Base-by-base conservation (phyloP, 2,329 filamentous ascomycete species). In the Apiospora sp. region DNA sequence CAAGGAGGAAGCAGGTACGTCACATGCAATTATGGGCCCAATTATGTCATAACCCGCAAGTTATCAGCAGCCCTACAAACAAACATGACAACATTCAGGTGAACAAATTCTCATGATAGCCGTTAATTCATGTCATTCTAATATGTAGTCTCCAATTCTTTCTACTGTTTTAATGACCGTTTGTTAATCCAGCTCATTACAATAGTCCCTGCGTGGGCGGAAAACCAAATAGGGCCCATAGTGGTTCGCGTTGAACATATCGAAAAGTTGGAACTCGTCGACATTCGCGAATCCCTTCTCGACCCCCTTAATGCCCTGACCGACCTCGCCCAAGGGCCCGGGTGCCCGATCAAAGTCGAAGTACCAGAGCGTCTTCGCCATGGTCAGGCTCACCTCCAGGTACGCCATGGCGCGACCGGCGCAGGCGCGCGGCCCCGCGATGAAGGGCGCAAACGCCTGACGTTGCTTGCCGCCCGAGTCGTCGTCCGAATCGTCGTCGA, bases 401-500 rank as follows among this genome's bases (percentile, higher is more conserved):
- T 61, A 61, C 30, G 54, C 14, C 54, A 61, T 61, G 6, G 54
- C 54, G 10, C 30, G 54, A 10, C 54, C 54, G 30, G 54, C 51
- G 51, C 51, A 61, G 6, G 30, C 3, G 27, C 30, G 54, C 54
- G 54, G 54, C 30, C 30, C 30, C 54, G 27, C 54, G 4, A 61
- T 22, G 30, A 61, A 61, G 3, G 54, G 54, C 7, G 54, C 54
- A 16, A 61, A 61, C 16, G 54, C 54, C 22, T 16, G 54, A 34
- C 22, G 14, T 16, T 37, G 27, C 14, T 19, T 22, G 14, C 37
- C 16, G 27, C 16, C 10, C 2, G 30, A 22, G 27, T 12, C 16
- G 22, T n/a, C 16, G 6, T 49, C 48, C 7, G 48, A 61, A 2
- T 30, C 27, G 6, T 30, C 27, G 6, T 72, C 71, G 3, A 83